A percentile compares a stretch with the other conserved stretches of the same genome.
Conservation (phyloP, 306 rosid species). For the Notholithocarpus densiflorus region DNA sequence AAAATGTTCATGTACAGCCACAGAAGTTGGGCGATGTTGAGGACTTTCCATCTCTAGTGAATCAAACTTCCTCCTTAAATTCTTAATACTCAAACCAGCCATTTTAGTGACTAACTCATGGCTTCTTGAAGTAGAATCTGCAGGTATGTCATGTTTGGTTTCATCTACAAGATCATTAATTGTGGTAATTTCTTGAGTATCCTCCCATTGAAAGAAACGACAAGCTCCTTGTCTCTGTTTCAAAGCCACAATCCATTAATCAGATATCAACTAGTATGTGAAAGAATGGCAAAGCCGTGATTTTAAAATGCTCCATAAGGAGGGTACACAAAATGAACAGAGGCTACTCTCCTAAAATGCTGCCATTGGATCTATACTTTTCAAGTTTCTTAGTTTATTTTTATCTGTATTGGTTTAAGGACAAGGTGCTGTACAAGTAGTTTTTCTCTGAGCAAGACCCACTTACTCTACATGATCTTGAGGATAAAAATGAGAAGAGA, state of each 20-base stretch:
- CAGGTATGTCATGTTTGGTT: not conserved
- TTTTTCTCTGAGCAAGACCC: not conserved
- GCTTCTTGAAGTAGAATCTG: not conserved
- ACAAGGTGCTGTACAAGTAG: not conserved
- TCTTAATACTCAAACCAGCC: not conserved
- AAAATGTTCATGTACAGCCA: not conserved
- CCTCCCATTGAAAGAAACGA: not conserved
- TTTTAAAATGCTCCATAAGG: not conserved
- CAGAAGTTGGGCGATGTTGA: not conserved
- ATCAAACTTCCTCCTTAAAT: not conserved
- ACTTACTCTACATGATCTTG: too few species aligned
- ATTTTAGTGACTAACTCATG: not conserved
- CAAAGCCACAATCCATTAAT: not conserved
- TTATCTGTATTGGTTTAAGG: not conserved
- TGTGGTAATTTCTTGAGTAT: not conserved
- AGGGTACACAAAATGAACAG: not conserved
- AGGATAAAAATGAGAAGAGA: too few species aligned
- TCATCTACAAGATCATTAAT: not conserved
- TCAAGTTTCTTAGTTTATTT: not conserved
- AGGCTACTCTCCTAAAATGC: not conserved
- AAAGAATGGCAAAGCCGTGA: not conserved
- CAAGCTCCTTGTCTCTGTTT: constrained; percentile 30
- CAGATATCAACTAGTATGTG: not conserved
- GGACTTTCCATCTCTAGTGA: not conserved
- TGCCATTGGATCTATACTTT: not conserved